Conservation (phyloP, 352 stramenopile genomes). For the Detonula confervacea region DNA sequence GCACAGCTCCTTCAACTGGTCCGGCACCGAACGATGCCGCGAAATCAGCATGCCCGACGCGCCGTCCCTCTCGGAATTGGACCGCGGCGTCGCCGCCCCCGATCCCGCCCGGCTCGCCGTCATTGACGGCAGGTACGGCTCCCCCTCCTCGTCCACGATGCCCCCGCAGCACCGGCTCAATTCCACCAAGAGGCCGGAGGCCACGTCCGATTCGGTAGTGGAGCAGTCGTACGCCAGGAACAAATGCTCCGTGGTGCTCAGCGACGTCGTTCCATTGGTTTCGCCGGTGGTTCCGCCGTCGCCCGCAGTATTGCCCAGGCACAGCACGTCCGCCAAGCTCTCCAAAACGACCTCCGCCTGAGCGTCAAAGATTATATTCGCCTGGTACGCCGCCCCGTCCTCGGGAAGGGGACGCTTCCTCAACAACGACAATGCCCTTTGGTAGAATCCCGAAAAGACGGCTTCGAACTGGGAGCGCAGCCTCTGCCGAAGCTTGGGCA, state of each 20-base stretch:
- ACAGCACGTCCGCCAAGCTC: slow-evolving; percentile 81
- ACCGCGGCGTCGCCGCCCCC: slow-evolving; percentile 8
- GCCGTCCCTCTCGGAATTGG: slow-evolving; percentile 9
- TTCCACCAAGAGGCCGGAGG: slow-evolving; percentile 75
- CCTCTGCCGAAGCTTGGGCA: slow-evolving; percentile 50
- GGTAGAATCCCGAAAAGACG: slow-evolving; percentile 85
- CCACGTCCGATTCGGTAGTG: slow-evolving; percentile 72
- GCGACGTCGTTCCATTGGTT: background rate
- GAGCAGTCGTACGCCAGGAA: slow-evolving; percentile 85
- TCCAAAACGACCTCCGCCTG: slow-evolving; percentile 84
- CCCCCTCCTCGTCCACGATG: slow-evolving; percentile 68
- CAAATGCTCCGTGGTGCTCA: slow-evolving; percentile 70
- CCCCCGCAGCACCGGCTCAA: slow-evolving; percentile 77
- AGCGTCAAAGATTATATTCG: slow-evolving; percentile 81
- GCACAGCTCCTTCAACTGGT: slow-evolving; percentile 83
- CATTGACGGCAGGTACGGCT: slow-evolving; percentile 31
- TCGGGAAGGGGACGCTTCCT: slow-evolving; percentile 57
- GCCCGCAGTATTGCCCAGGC: slow-evolving; percentile 50
- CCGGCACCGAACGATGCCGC: slow-evolving; percentile 61
- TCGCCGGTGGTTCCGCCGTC: slow-evolving; percentile 32
- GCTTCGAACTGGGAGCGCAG: slow-evolving; percentile 77
- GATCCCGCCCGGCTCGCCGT: slow-evolving; percentile 17
- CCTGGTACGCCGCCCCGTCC: slow-evolving; percentile 70
- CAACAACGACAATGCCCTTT: slow-evolving; percentile 75
- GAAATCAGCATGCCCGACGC: slow-evolving; percentile 15